Percentiles rank a stretch among this genome's conserved stretches.
Evolutionary conservation across 345 rosid genomes (phyloP).

Genomic region (Theobroma cacao): DNA sequence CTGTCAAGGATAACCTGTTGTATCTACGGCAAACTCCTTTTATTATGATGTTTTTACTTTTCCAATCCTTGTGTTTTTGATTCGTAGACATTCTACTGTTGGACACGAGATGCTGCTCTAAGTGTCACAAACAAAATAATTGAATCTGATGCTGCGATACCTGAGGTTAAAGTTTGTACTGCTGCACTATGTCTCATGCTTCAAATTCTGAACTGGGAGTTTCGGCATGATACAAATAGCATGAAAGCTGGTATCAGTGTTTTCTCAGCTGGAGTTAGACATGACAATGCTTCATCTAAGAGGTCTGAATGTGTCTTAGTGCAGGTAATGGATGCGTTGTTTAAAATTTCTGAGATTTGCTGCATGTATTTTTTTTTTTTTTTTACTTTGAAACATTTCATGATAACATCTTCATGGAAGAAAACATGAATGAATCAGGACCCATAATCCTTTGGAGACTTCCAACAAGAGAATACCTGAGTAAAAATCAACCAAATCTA

Average conservation of each 20-base stretch:
- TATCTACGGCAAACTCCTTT: background rate
- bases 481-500: background rate
- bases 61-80: constrained; percentile 15
- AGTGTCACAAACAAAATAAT: constrained; percentile 65
- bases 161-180: constrained; percentile 87
- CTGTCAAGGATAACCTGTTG: background rate
- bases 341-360: constrained; percentile 10
- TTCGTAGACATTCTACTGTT: constrained; percentile 76
- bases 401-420: background rate
- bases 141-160: constrained; percentile 57
- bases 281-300: constrained; percentile 45
- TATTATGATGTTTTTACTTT: background rate
- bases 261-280: constrained; percentile 60
- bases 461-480: background rate
- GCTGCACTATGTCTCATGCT: constrained; percentile 84
- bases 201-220: constrained; percentile 95
- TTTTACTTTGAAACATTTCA: background rate
- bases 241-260: constrained; percentile 43
- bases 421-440: background rate
- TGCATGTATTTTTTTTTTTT: too few species aligned
- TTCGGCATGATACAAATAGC: constrained; percentile 46
- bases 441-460: constrained; percentile 5
- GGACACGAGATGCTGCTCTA: constrained; percentile 87
- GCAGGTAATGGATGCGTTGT: constrained; percentile 53
- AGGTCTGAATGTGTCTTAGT: constrained; percentile 71